These are phyloP conservation scores for Pogostemon cablin DNA, from an alignment of 257 asterid genomes.

Conservation along the genomic window DNA sequence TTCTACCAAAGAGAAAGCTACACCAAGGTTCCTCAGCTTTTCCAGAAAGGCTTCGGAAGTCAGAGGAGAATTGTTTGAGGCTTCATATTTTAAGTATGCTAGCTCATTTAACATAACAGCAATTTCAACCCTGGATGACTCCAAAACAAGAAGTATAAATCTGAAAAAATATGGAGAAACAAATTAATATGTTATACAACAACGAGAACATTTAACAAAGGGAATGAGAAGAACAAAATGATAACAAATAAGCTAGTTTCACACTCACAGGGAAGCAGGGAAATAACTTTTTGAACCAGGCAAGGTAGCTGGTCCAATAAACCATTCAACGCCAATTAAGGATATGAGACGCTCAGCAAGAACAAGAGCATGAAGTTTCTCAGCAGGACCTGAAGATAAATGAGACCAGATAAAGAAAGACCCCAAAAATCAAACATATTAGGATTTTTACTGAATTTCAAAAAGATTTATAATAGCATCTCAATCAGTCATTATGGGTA, in stretches of 20 bases:
- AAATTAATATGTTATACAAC: constrained; percentile 6
- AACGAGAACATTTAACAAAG: constrained; percentile 10
- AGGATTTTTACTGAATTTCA: constrained; percentile 2
- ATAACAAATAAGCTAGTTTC: constrained; percentile 24
- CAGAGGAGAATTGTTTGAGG: constrained; percentile 49
- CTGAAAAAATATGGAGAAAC: constrained; percentile 45
- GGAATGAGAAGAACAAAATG: constrained; percentile 19
- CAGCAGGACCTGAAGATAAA: constrained; percentile 63
- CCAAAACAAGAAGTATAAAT: constrained; percentile 83
- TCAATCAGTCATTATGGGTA: constrained; percentile 24
- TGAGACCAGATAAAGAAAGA: constrained; percentile 6
- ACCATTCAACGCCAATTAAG: constrained; percentile 82
- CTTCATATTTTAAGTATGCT: constrained; percentile 80
- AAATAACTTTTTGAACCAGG: constrained; percentile 44
- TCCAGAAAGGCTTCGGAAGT: constrained; percentile 47
- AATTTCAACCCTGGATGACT: constrained; percentile 88
- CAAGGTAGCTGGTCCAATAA: constrained; percentile 51
- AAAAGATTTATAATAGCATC: constrained; percentile 3
- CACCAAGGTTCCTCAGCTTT: constrained; percentile 72
- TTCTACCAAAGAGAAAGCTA: constrained; percentile 80
- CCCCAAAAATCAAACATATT: constrained; percentile 9
- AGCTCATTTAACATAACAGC: constrained; percentile 88
- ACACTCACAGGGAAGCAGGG: constrained; percentile 66
- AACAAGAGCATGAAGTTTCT: constrained; percentile 76
- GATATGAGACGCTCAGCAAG: constrained; percentile 71